Evolutionary conservation across 306 rosid genomes (phyloP), one percentile per base, ranked within the genome.

Genomic region (Fagus crenata): DNA sequence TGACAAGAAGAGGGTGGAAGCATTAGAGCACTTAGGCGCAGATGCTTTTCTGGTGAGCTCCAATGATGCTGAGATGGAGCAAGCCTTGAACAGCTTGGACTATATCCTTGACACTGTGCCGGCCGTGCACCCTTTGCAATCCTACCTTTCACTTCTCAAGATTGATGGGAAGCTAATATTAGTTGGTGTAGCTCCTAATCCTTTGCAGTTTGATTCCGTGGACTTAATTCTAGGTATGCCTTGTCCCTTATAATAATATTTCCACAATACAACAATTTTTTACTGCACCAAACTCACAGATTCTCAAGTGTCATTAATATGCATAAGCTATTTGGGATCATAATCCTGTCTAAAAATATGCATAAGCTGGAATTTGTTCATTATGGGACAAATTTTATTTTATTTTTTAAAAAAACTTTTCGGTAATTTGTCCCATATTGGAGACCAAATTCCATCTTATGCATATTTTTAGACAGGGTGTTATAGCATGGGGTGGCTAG

Each of bases 41-140:
- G 87, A 85, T 63, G 79, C 71, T 56, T 87, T 67, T 68, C 74
- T 87, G 54, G 84, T 85, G 6, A 76, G 89, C 86, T 78, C 89
- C 9, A 49, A 81, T 36, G 15, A 6, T 0, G 15, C 79, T 13
- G 75, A 73, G 53, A 88, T 88, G 89, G 72, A 68, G 43, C 80
- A 37, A 40, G 89, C 91, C 28, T 54, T 75, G 0, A 56, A 61
- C 36, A 72, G 77, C 49, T 77, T 88, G 2, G 86, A 88, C 77
- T 85, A 87, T 75, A 83, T 87, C 7, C 80, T 85, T 2, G 84
- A 88, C 53, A 85, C 87, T 4, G 83, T 85, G 67, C 91, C 86
- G 0, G 89, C 79, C 2, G 15, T 49, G 28, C 91, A 88, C 36
- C 72, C 78, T 49, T 77, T 85, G 17, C 39, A 53, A 1, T 28